Evolutionary conservation across 768 basidiomycete species (phyloP), one percentile per base, ranked within the genome.

Genomic region (Tylopilus sp.): DNA sequence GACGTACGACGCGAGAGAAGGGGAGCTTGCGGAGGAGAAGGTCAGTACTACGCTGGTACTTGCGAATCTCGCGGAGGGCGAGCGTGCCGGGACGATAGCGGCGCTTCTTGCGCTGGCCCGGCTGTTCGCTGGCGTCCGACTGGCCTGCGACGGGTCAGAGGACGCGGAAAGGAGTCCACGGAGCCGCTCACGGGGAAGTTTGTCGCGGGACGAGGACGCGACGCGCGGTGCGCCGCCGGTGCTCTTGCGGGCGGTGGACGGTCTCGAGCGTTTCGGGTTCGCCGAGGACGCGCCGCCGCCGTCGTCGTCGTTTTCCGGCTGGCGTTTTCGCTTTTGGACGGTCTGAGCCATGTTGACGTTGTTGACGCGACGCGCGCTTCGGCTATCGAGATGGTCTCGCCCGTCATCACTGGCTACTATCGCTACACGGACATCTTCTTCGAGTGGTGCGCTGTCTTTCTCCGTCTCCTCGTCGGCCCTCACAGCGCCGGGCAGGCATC

Each of bases 21-120:
- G 94, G 94, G 38, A 97, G 79, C 69, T 89, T 96, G 58, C 83
- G 81, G 52, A 98, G 74, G 55, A 98, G 75, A 38, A 97, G 76
- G 65, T 95, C 93, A 8, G 94, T 97, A 61, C 85, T 88, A 69
- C 90, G 92, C 69, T 98, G 94, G 70, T 97, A 98, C 67, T 88
- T 91, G 62, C 95, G 81, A 47, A 98, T 96, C 74, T 98, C 94
- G 40, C 88, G 82, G 57, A 98, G 74, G 30, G 94, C 94, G 53
- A 89, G 83, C 4, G 92, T 95, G 10, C 94, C 94, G 0, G 94
- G 94, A 55, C 92, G 81, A 72, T 81, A 98, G n/a, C 94, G 78
- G 63, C 72, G 78, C 65, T 76, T 82, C 79, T 76, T 74, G 72
- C 62, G 66, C 45, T 61, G 59, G 2, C 36, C 62, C 16, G 64